Base-by-base conservation (phyloP, 805 yeast genomes). In the Groenewaldozyma salmanticensis region DNA sequence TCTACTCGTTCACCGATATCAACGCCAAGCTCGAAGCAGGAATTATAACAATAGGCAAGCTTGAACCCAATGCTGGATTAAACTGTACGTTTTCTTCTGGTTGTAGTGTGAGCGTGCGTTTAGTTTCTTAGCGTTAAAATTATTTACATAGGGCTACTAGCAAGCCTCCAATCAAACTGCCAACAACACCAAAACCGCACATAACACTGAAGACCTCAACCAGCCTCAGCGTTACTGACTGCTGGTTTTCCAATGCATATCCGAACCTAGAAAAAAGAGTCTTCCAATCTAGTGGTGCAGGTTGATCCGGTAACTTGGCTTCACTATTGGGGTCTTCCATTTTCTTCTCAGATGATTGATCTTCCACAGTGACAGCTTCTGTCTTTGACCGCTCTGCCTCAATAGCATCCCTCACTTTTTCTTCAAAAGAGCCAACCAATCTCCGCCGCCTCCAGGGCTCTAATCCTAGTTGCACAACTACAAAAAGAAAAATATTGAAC, bases 371-470 rank as follows among this genome's bases (percentile, higher is more conserved):
- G 13, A 9, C 11, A 24, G 13, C 11, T 13, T 24, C 29, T 9
- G 13, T 24, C 11, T 7, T 7, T 9, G 7, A 13, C 13, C 38
- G 42, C 4, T 16, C 19, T 21, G 35, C 44, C 9, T 42, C 47
- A 11, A 51, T 31, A 9, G 54, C 54, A 6, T 64, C 68, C 48
- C 70, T 75, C 9, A 88, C 94, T 54, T 81, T 83, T 19, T 71
- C 77, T 52, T 90, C 96, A 62, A 92, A 92, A 1, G 87, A 75
- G 7, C 76, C 76, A 17, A 90, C 94, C 45, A 92, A 64, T 42
- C 88, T 67, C 43, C 76, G 67, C 48, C 98, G 67, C 55, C 87
- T 92, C 90, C 95, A 86, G 0, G 99, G 98, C 64, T 92, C 99
- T 37, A 92, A 75, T 1, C 87, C 68, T 51, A 92, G 66, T 49